phyloP scores from a whole-genome alignment of 73 alveolate species.

The Paramecium sexaurelia region DNA sequence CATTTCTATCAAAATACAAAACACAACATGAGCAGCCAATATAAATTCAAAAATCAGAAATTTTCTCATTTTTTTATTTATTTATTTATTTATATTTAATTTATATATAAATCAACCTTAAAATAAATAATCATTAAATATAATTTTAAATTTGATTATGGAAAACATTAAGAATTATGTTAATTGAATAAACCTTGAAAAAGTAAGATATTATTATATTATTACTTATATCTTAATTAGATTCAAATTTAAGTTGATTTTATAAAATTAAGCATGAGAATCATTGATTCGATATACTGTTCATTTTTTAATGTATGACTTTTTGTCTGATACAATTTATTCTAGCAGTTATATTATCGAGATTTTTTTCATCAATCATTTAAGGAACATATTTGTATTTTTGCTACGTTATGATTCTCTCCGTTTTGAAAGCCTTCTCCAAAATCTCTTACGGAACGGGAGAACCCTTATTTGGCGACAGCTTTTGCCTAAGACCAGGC shows the following conservation, averaged over 20 bases:
- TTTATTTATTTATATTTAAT: neutral
- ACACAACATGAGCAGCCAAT: neutral
- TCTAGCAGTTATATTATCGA: neutral
- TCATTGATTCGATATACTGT: neutral
- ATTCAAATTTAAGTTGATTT: neutral
- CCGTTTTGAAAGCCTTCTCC: neutral
- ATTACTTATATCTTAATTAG: neutral
- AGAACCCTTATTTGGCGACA: neutral
- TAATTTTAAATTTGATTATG: neutral
- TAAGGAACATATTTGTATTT: slow-evolving; percentile 1
- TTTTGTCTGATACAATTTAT: neutral
- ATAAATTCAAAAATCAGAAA: neutral
- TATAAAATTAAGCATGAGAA: neutral
- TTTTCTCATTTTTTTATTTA: neutral
- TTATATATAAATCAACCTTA: neutral
- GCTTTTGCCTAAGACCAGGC: neutral
- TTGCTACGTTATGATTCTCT: neutral
- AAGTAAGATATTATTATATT: neutral
- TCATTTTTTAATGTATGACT: neutral
- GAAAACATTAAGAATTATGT: too few relatives aligned
- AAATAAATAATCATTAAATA: neutral
- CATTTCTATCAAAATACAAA: neutral
- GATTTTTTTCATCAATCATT: slow-evolving; percentile 4
- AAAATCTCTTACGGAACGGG: neutral
- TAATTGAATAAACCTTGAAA: too few relatives aligned